phyloP scores from a whole-genome alignment of 2,329 filamentous ascomycete genomes.

The Aureobasidium pullulans region DNA sequence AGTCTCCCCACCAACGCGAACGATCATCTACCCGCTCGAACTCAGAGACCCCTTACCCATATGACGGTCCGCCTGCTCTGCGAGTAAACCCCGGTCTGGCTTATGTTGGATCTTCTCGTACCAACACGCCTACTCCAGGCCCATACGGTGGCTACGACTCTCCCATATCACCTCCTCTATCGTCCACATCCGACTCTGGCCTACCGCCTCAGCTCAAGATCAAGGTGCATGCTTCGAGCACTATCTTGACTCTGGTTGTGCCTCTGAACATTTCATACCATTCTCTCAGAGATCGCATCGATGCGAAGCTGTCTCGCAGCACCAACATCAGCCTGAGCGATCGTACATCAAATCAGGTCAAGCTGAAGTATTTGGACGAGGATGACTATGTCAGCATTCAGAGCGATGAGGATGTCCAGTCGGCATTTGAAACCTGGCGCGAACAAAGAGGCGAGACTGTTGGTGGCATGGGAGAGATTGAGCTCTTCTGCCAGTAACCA shows the following conservation, averaged over 20 bases:
- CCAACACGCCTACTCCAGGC: not conserved
- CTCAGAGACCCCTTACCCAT: conserved; percentile 28
- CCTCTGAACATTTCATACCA: conserved; percentile 93
- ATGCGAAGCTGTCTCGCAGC: conserved; percentile 84
- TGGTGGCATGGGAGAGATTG: conserved; percentile 76
- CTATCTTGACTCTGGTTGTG: conserved; percentile 92
- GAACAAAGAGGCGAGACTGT: conserved; percentile 58
- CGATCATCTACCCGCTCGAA: conserved; percentile 30
- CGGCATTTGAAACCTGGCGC: conserved; percentile 90
- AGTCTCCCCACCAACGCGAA: conserved; percentile 63
- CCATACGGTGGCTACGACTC: not conserved
- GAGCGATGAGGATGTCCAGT: conserved; percentile 92
- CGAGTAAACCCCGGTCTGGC: conserved; percentile 7
- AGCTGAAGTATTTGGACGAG: conserved; percentile 86
- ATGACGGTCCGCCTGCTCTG: conserved; percentile 43
- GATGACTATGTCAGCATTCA: conserved; percentile 90
- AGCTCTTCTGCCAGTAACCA: conserved; percentile 64
- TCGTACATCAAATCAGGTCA: conserved; percentile 49
- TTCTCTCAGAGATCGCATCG: conserved; percentile 88
- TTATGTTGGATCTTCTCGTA: not conserved
- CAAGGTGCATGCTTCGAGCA: conserved; percentile 86
- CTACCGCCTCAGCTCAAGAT: conserved; percentile 68
- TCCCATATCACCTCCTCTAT: conserved; percentile 40
- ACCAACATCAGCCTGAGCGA: conserved; percentile 78
- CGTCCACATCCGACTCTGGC: conserved; percentile 16